Evolutionary conservation across 2,329 filamentous ascomycete species (phyloP).

Genomic region (Neonectria sp.): DNA sequence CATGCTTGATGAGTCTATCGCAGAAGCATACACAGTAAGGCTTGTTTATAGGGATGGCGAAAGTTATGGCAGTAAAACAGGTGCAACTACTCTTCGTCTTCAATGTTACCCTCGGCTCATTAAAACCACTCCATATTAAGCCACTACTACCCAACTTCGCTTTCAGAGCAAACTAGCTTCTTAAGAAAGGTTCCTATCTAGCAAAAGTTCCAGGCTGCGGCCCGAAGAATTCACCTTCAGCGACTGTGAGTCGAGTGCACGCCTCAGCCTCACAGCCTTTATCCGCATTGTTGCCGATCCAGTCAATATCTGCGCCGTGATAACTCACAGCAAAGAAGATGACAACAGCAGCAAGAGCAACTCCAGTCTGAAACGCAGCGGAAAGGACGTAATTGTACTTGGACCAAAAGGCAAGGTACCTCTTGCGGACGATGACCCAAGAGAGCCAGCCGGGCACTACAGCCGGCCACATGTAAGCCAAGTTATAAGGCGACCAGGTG

Average conservation of each 20-base stretch:
- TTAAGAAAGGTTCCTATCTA: neutral
- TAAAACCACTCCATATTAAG: too few relatives aligned
- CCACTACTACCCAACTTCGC: too few relatives aligned
- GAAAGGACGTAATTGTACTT: constrained; percentile 66
- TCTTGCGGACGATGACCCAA: constrained; percentile 61
- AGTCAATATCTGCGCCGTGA: constrained; percentile 53
- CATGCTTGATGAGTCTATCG: too few relatives aligned
- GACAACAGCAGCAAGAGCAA: constrained; percentile 63
- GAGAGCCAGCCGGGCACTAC: constrained; percentile 63
- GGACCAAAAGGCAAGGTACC: constrained; percentile 64
- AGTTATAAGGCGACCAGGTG: constrained; percentile 62
- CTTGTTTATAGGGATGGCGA: too few relatives aligned
- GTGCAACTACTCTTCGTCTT: too few relatives aligned
- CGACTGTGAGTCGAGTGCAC: constrained; percentile 42
- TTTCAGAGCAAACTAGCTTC: too few relatives aligned
- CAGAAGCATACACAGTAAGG: too few relatives aligned
- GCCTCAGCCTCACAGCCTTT: constrained; percentile 47
- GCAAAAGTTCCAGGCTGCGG: constrained; percentile 39
- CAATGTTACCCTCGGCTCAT: too few relatives aligned
- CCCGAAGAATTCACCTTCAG: constrained; percentile 51
- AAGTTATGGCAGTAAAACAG: too few relatives aligned
- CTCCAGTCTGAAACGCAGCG: constrained; percentile 60
- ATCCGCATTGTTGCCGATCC: constrained; percentile 60
- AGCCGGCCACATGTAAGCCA: constrained; percentile 62
- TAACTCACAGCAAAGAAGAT: constrained; percentile 66